Base-by-base conservation (phyloP, 345 rosid genomes). In the Toxicodendron radicans region DNA sequence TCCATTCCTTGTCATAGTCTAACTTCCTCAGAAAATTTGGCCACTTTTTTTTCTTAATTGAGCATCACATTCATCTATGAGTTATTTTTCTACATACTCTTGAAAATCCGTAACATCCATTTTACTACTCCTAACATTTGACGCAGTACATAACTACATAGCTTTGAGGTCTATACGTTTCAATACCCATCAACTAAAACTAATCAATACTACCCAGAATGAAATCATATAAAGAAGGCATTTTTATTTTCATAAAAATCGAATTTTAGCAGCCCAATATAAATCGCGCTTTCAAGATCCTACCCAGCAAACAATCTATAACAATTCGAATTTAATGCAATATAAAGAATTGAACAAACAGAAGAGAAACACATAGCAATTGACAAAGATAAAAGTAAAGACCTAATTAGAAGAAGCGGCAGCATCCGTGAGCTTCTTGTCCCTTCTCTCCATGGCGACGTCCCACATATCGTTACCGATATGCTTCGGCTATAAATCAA, bases 381-480 rank as follows among this genome's bases (percentile, higher is more conserved):
- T 38, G 6, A 38, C 6, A 38, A 5, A 38, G 7, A 38, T 38
- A 38, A 6, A 38, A 38, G 24, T 61, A 58, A 32, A 68, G 30
- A 80, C 54, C 79, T 85, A 88, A 68, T 71, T 72, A 33, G 91
- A 78, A n/a, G 91, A 73, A 79, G 89, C 59, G 58, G 72, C 64
- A 7, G 86, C 32, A 20, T 90, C 95, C 6, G 73, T n/a, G 84
- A 95, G 91, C 86, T 89, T 90, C 83, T 91, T 89, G 79, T 95
- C 99, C 80, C 99, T 89, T 80, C 97, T 81, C 73, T 95, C 99
- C 98, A 95, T 90, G 73, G 94, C 94, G 49, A 90, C 94, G 59
- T 92, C 97, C 99, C 99, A 95, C 86, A 85, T 77, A 78, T 95
- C 98, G 75, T 86, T 89, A 0, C 99, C 98, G 64, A 92, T 85